A percentile compares a stretch with the other conserved stretches of the same genome.
Conservation (phyloP, 495 filamentous ascomycete species). For the Immersiella caudata region DNA sequence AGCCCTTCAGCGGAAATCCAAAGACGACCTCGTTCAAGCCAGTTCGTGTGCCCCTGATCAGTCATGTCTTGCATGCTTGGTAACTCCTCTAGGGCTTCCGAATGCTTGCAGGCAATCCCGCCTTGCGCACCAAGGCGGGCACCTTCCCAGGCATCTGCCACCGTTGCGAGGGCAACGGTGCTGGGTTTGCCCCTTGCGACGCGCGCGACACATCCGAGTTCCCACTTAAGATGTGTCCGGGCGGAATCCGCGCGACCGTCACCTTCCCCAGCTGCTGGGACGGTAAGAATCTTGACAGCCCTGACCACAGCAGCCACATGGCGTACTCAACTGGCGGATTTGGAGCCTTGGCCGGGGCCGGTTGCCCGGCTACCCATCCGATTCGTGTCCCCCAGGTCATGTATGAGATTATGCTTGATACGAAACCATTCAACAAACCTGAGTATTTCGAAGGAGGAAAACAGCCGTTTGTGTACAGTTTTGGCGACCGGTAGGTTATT, state of each 20-base stretch:
- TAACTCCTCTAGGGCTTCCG: slow-evolving; percentile 66
- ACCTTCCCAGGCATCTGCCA: slow-evolving; percentile 39
- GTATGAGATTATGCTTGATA: slow-evolving; percentile 49
- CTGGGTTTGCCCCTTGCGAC: slow-evolving; percentile 23
- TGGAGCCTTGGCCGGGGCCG: slow-evolving; percentile 28
- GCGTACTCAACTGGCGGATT: slow-evolving; percentile 40
- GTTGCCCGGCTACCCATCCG: slow-evolving; percentile 39
- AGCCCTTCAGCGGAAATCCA: slow-evolving; percentile 34
- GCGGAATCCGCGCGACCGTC: slow-evolving; percentile 41
- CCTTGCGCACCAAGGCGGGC: slow-evolving; percentile 26
- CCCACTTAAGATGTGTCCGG: slow-evolving; percentile 34
- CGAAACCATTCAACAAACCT: slow-evolving; percentile 42
- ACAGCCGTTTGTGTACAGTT: slow-evolving; percentile 49
- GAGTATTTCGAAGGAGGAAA: slow-evolving; percentile 42
- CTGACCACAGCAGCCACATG: slow-evolving; percentile 43
- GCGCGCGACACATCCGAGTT: slow-evolving; percentile 31
- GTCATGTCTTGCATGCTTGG: no score
- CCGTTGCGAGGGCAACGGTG: slow-evolving; percentile 16
- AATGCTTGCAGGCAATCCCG: slow-evolving; percentile 68
- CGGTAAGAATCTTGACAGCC: slow-evolving; percentile 33
- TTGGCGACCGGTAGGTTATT: slow-evolving; percentile 18
- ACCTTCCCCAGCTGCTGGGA: slow-evolving; percentile 34
- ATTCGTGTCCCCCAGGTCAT: slow-evolving; percentile 44
- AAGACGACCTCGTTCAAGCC: slow-evolving; percentile 46
- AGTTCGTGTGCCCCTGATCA: background rate